Evolutionary conservation across 345 rosid genomes (phyloP), one percentile per base, ranked within the genome.

Genomic region (Barbarea vulgaris): DNA sequence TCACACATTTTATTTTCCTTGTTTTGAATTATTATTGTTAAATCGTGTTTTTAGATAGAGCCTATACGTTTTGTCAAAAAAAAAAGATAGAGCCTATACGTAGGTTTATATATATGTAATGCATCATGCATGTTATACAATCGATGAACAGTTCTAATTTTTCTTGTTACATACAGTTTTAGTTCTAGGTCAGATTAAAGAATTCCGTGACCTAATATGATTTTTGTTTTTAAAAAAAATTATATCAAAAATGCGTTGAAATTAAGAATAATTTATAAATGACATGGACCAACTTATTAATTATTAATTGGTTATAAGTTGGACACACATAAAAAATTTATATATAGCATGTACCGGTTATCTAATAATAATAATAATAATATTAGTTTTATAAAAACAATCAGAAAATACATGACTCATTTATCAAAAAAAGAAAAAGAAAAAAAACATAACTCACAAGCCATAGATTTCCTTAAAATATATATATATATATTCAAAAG

Each of bases 1-100:
- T 79, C 30, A 80, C 57, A 39, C 64, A 51, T 55, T 48, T 69
- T 55, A 52, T 52, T 61, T 41, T 34, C n/a, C 6, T 34, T 47
- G 13, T 58, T 34, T 56, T 25, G 6, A 5, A n/a, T 15, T 24
- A n/a, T 52, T 41, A 21, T 48, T 69, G 30, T 21, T 28, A 17
- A 69, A 69, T 37, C 37, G 5, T 13, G 13, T 28, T 57, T 50
- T 54, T 54, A 54, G 34, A 54, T 12, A 39, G 31, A 5, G 11
- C 36, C 2, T 15, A 42, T 5, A n/a, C 19, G 34, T 52, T n/a
- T n/a, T n/a, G n/a, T n/a, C n/a, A n/a, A n/a, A n/a, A n/a, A n/a
- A n/a, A n/a, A n/a, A n/a, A n/a, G n/a, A n/a, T n/a, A n/a, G 25
- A 25, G 17, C 58, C 4, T 14, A 39, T 4, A 14, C 17, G 31